Evolutionary conservation across 164 flowering plant species (phyloP), one percentile per base, ranked within the genome.

Genomic region (Vitis riparia): DNA sequence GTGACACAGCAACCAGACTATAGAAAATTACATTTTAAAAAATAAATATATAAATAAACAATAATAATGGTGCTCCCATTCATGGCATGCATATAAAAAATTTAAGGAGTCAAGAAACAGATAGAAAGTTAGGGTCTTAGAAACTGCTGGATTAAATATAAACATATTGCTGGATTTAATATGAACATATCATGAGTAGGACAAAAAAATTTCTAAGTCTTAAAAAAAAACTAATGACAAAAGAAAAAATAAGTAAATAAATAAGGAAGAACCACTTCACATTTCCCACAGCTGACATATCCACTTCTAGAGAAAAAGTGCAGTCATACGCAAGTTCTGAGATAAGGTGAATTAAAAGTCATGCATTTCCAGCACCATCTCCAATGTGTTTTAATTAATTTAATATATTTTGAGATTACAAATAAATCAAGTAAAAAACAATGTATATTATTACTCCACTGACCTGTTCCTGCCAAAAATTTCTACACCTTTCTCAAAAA

Each of bases 381-480:
- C 48, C 48, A 65, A 9, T n/a, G 11, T 29, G 49, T 15, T 30
- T 51, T 37, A 37, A 37, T 6, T 37, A 37, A 37, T 37, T 37
- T 37, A 37, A 8, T 10, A 63, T 14, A 29, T 52, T 66, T 27
- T 66, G 3, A 66, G 10, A 52, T 11, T 53, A 55, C 56, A 8
- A 47, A 69, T 14, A 59, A 11, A 64, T 52, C n/a, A 2, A 70
- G 7, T 13, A 2, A 19, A 63, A 32, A 32, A 27, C 11, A 70
- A 47, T 14, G 69, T 17, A n/a, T 51, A 59, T 48, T 51, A 59
- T 48, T 14, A 44, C 63, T 62, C 9, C 7, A 82, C 92, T 72
- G 57, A 96, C 99, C 99, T 93, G 80, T 84, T 92, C 83, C 84
- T 83, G 65, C 99, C 98, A 78, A 89, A 96, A 68, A 96, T 96